Conservation (phyloP, 148 eudicot species). For the Amaranthus hypochondriacus region DNA sequence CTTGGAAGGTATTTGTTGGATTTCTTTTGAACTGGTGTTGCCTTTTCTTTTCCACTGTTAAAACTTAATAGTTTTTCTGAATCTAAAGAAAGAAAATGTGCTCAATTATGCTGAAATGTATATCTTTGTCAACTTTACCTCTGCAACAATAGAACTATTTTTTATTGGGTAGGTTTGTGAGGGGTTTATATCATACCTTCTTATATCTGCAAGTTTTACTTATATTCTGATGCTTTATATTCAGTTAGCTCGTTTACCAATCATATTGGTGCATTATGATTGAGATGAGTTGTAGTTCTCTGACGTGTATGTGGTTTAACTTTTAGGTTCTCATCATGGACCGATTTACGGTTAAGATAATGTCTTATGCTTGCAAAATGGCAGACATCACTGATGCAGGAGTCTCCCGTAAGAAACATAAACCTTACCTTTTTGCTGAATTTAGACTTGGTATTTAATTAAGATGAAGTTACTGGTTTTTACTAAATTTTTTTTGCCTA, state of each 20-base stretch:
- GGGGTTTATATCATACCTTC: not conserved
- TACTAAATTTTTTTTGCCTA: not conserved
- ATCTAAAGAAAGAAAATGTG: not conserved
- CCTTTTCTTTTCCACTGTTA: not conserved
- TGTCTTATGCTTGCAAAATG: slow-evolving; percentile 94
- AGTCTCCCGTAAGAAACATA: slow-evolving; percentile 77
- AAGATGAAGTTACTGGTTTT: not conserved
- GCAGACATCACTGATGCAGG: slow-evolving; percentile 95
- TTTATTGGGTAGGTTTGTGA: not conserved
- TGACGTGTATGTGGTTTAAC: slow-evolving; percentile 25
- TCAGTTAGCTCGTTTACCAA: not conserved
- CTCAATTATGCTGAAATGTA: not conserved
- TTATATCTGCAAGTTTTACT: not conserved
- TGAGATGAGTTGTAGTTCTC: slow-evolving; percentile 8
- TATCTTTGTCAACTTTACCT: not conserved
- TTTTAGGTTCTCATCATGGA: slow-evolving; percentile 95
- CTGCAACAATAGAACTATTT: not conserved
- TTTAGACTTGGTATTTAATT: not conserved
- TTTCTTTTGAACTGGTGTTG: not conserved
- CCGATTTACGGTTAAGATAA: slow-evolving; percentile 75
- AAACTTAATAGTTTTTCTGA: not conserved
- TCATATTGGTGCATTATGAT: not conserved
- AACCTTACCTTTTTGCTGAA: slow-evolving; percentile 18
- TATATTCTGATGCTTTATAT: not conserved
- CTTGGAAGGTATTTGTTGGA: slow-evolving; percentile 65